phyloP scores from a whole-genome alignment of 371 early-diverging fungal genomes.

The Thermomucor indicae-seudaticae region DNA sequence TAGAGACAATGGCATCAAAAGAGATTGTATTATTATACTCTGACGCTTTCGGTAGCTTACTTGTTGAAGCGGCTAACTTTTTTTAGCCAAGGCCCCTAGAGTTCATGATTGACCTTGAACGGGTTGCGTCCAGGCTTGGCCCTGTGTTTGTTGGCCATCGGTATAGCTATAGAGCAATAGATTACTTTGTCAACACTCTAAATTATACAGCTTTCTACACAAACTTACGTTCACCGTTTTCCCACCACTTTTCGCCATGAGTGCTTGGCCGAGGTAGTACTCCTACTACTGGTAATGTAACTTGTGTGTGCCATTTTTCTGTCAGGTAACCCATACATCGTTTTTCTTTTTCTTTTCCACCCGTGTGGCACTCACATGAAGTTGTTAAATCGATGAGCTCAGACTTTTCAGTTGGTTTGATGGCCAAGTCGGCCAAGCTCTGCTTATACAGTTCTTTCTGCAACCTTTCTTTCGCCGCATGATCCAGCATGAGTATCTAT shows the following conservation, averaged over 20 bases:
- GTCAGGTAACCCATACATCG: too few species aligned
- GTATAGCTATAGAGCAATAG: constrained; percentile 1
- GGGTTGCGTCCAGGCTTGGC: not conserved
- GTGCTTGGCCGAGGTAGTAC: constrained; percentile 40
- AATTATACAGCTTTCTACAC: not conserved
- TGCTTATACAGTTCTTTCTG: constrained; percentile 45
- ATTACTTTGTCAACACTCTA: not conserved
- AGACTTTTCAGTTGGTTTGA: too few species aligned
- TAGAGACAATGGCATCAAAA: too few species aligned
- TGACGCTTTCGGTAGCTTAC: too few species aligned
- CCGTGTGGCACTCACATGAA: too few species aligned
- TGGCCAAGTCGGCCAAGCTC: constrained; percentile 34
- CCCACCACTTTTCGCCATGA: constrained; percentile 42
- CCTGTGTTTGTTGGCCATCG: constrained; percentile 2
- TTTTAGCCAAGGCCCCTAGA: not conserved
- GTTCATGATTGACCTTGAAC: not conserved
- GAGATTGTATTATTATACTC: too few species aligned
- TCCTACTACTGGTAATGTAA: too few species aligned
- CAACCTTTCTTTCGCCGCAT: constrained; percentile 32
- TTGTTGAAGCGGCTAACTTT: too few species aligned
- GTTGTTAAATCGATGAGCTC: too few species aligned
- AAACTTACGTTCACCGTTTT: constrained; percentile 22
- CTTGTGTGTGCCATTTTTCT: too few species aligned
- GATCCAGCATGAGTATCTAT: constrained; percentile 36
- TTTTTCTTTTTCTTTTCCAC: too few species aligned